These are phyloP conservation scores for Pseudogymnoascus sp. DNA, from an alignment of 2,329 filamentous ascomycete genomes.

Conservation along the genomic window DNA sequence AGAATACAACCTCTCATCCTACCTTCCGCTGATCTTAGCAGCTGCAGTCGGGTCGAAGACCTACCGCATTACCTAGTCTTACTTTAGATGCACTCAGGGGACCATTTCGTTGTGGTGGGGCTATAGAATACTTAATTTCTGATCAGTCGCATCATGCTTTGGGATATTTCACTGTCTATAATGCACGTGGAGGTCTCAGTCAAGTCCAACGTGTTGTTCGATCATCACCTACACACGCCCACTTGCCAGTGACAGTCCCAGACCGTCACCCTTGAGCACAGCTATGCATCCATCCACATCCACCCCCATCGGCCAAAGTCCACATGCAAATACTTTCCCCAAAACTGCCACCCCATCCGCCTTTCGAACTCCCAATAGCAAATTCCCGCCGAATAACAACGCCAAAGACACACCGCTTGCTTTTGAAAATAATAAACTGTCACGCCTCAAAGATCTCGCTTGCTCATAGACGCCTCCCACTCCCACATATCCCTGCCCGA, in stretches of 20 bases:
- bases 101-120: not conserved
- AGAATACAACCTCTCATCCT: not conserved
- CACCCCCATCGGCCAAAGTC: not conserved
- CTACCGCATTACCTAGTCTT: not conserved
- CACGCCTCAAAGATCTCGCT: not conserved
- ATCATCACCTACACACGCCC: not conserved
- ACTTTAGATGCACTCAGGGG: not conserved
- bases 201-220: not conserved
- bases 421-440: not conserved
- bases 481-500: constrained; percentile 10
- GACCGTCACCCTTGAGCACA: not conserved
- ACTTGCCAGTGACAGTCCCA: not conserved
- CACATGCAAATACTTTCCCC: not conserved
- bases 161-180: not conserved
- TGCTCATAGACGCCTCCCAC: constrained; percentile 9
- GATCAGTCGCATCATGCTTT: not conserved
- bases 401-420: not conserved
- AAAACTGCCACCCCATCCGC: not conserved
- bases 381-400: not conserved
- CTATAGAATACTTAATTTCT: not conserved
- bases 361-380: not conserved
- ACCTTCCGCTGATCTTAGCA: not conserved
- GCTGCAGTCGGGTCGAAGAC: not conserved
- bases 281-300: not conserved
- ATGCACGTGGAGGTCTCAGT: not conserved